Evolutionary conservation across 148 eudicot species (phyloP), one percentile per base, ranked within the genome.

Genomic region (Vaccinium macrocarpon): DNA sequence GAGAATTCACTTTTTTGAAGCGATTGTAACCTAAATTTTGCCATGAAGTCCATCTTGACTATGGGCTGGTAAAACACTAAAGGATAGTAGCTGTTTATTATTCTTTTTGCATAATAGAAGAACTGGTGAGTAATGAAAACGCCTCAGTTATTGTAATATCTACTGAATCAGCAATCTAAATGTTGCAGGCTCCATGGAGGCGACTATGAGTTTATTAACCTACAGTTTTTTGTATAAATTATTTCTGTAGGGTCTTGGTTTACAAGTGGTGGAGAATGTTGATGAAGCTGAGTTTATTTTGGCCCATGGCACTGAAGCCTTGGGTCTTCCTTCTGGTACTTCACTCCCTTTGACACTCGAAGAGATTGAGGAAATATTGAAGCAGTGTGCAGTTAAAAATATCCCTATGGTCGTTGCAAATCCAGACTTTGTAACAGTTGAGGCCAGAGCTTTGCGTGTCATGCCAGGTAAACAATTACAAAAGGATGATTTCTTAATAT

Each of bases 341-440:
- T 89, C 88, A 57, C 85, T 88, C 87, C 91, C 97, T 12, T 91
- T 87, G 90, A 78, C 83, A 25, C 86, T 96, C 52, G 94, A 91
- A 84, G 98, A 93, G 78, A 94, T 96, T 82, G 96, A 94, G 82
- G 86, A 91, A 86, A 89, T 96, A 84, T 81, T 96, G 86, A 93
- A 90, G 83, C 89, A 89, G 82, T 91, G 94, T 90, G 95, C 90
- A 68, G 86, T 86, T 57, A 93, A 92, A 86, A 88, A 87, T 79
- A 93, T 96, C 68, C 99, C 99, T 25, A 94, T 96, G 99, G 96
- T 94, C 38, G 98, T 96, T 48, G 99, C 99, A 64, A 96, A 96
- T 92, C 99, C 98, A 21, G 99, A 96, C 86, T 96, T 82, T 89
- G 99, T 96, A 56, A 96, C 99, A 64, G 99, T 96, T 72, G 99